phyloP scores from a whole-genome alignment of 164 flowering plant species.

The Chimonanthus salicifolius region DNA sequence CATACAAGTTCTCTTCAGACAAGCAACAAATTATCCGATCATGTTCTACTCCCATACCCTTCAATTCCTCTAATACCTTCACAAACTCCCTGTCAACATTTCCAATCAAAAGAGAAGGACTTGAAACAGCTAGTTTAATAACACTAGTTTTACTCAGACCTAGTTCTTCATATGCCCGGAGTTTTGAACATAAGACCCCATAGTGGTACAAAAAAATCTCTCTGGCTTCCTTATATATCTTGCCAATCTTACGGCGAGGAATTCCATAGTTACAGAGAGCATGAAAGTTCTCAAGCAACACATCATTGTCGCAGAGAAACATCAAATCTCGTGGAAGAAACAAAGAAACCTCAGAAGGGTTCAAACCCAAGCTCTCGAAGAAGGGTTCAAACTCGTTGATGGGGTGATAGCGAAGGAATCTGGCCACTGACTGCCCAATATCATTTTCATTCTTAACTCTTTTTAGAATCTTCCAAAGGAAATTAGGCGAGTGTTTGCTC shows the following conservation, averaged over 20 bases:
- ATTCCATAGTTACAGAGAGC: constrained; percentile 54
- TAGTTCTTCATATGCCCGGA: constrained; percentile 18
- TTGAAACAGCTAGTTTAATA: constrained; percentile 27
- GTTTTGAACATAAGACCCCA: constrained; percentile 31
- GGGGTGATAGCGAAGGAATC: constrained; percentile 55
- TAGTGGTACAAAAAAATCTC: constrained; percentile 41
- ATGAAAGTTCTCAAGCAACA: constrained; percentile 50
- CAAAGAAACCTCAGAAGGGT: constrained; percentile 25
- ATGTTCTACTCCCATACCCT: constrained; percentile 29
- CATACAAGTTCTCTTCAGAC: constrained; percentile 25
- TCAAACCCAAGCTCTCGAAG: constrained; percentile 69
- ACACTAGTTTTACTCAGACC: constrained; percentile 33
- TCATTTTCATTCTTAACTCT: constrained; percentile 27
- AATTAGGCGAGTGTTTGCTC: constrained; percentile 36
- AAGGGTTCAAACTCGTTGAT: constrained; percentile 67
- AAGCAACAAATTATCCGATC: constrained; percentile 38
- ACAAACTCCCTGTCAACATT: constrained; percentile 30
- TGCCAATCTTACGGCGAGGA: constrained; percentile 45
- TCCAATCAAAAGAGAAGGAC: constrained; percentile 48
- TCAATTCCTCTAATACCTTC: constrained; percentile 30
- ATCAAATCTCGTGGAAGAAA: constrained; percentile 46
- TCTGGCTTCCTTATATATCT: constrained; percentile 40
- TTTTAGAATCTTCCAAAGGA: constrained; percentile 33
- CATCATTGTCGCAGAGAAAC: constrained; percentile 42
- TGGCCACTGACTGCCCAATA: constrained; percentile 23